phyloP scores from a whole-genome alignment of 768 basidiomycete species.

The Mycena latifolia region DNA sequence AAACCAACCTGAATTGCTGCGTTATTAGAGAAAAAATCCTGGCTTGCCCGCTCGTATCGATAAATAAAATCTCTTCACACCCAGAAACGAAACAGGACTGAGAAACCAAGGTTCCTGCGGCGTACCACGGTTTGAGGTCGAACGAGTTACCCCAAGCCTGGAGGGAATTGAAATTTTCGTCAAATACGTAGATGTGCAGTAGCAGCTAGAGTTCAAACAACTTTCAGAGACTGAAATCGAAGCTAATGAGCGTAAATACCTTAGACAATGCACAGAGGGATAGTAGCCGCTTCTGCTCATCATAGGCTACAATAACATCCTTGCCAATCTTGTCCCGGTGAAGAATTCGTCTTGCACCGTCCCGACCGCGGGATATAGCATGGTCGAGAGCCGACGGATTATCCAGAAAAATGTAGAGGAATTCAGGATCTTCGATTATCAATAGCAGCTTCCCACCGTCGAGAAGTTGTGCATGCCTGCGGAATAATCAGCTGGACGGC shows the following conservation, averaged over 20 bases:
- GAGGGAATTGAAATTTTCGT: constrained; percentile 56
- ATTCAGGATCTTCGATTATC: constrained; percentile 51
- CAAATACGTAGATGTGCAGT: constrained; percentile 61
- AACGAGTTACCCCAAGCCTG: constrained; percentile 56
- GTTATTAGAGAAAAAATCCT: constrained; percentile 67
- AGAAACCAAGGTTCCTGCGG: constrained; percentile 40
- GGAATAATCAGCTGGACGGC: constrained; percentile 4
- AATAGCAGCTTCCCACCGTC: constrained; percentile 55
- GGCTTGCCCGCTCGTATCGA: constrained; percentile 57
- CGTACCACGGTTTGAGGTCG: constrained; percentile 60
- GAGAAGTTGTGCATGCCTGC: constrained; percentile 54
- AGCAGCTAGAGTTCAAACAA: constrained; percentile 40
- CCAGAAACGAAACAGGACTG: constrained; percentile 60
- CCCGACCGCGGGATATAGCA: constrained; percentile 41
- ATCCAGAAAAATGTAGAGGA: constrained; percentile 56
- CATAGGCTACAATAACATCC: constrained; percentile 60
- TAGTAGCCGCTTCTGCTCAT: constrained; percentile 64
- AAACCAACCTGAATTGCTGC: constrained; percentile 64
- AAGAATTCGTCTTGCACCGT: constrained; percentile 45
- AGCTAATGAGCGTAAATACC: constrained; percentile 43
- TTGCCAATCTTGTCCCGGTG: constrained; percentile 61
- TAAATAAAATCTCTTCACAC: constrained; percentile 64
- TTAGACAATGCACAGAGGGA: constrained; percentile 58
- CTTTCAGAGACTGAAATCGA: too few species aligned
- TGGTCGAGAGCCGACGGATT: constrained; percentile 42